Conservation (phyloP, 1,284 basidiomycete genomes). For the Porodaedalea pini region DNA sequence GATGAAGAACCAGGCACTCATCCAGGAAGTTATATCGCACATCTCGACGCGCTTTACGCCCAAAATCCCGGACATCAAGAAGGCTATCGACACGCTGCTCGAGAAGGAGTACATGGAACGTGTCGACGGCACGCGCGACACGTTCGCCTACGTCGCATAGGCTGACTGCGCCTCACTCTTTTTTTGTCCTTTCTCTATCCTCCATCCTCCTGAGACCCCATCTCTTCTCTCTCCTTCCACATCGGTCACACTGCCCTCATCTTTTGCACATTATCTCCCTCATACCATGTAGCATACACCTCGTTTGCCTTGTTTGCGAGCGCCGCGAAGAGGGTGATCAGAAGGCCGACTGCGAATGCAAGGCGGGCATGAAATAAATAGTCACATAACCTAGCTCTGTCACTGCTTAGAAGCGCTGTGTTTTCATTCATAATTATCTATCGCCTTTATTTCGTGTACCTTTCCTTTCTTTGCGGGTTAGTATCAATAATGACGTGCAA, state of each 20-base stretch:
- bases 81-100: slow-evolving; percentile 94
- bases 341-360: neutral
- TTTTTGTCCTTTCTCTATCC: neutral
- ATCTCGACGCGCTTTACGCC: slow-evolving; percentile 88
- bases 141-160: slow-evolving; percentile 73
- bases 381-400: neutral
- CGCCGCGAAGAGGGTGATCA: too few relatives aligned
- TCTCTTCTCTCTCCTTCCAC: neutral
- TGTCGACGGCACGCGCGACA: slow-evolving; percentile 77
- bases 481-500: neutral
- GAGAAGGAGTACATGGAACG: slow-evolving; percentile 99
- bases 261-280: neutral
- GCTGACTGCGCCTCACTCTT: neutral
- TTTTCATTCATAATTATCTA: neutral
- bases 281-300: neutral
- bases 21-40: slow-evolving; percentile 92
- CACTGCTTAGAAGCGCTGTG: neutral
- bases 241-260: neutral
- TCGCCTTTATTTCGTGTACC: neutral
- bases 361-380: neutral
- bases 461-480: neutral
- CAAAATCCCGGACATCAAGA: slow-evolving; percentile 90
- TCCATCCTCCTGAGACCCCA: neutral
- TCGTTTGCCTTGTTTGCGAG: neutral
- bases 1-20: slow-evolving; percentile 93